Evolutionary conservation across 208 protist genomes (phyloP).

Genomic region (Trypanosoma grayi): DNA sequence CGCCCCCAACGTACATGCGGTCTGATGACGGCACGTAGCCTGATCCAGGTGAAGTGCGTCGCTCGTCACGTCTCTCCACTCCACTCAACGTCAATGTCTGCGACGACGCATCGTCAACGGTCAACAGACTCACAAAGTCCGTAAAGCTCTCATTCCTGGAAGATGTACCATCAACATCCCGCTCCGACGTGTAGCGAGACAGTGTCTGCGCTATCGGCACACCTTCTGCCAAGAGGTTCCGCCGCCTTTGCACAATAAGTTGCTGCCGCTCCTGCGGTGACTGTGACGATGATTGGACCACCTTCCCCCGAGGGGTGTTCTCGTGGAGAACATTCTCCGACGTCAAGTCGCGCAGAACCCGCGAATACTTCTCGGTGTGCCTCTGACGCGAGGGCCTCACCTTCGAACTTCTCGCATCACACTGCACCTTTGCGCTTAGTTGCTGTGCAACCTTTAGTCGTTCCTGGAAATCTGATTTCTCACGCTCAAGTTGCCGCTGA

Average conservation of each 20-base stretch:
- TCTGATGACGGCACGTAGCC: constrained; percentile 5
- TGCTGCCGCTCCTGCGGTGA: background rate
- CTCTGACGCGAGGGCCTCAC: background rate
- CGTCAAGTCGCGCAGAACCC: constrained; percentile 3
- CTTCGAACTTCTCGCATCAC: constrained; percentile 8
- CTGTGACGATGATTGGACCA: background rate
- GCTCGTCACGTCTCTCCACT: background rate
- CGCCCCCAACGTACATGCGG: constrained; percentile 2
- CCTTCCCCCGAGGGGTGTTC: background rate
- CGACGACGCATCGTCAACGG: constrained; percentile 1
- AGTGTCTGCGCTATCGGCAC: too few relatives aligned
- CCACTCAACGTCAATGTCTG: background rate
- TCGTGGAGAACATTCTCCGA: background rate
- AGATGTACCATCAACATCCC: too few relatives aligned
- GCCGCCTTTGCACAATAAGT: too few relatives aligned
- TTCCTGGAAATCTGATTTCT: constrained; percentile 6
- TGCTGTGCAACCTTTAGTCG: constrained; percentile 12
- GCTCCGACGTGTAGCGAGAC: too few relatives aligned
- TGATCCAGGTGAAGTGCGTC: constrained; percentile 2
- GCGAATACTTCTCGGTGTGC: background rate
- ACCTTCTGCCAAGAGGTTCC: too few relatives aligned
- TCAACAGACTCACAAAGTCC: constrained; percentile 15
- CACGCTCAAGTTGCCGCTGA: constrained; percentile 14
- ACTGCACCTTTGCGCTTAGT: constrained; percentile 9
- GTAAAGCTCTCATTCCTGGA: too few relatives aligned